phyloP scores from a whole-genome alignment of 2,329 filamentous ascomycete species.

The Trichoderma polysporum region DNA sequence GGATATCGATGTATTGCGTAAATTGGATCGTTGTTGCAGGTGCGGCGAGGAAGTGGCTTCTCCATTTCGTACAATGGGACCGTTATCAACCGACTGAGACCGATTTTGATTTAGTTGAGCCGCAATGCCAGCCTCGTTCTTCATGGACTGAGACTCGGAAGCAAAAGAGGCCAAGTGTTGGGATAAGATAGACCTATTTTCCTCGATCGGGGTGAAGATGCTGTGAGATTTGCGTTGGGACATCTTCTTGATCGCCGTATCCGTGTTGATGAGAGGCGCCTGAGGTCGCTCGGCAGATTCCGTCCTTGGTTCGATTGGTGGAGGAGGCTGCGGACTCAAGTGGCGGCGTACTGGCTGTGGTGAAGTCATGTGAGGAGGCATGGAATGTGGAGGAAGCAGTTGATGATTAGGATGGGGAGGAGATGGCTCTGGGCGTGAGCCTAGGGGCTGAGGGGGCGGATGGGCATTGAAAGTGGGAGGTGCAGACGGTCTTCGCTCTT shows the following conservation, averaged over 20 bases:
- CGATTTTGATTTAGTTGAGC: slow-evolving; percentile 47
- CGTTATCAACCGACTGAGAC: slow-evolving; percentile 65
- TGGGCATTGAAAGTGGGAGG: slow-evolving; percentile 65
- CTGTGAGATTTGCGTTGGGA: slow-evolving; percentile 81
- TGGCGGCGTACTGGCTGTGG: slow-evolving; percentile 43
- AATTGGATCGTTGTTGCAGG: slow-evolving; percentile 49
- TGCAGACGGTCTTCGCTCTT: slow-evolving; percentile 73
- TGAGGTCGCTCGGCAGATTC: slow-evolving; percentile 50
- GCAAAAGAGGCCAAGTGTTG: slow-evolving; percentile 74
- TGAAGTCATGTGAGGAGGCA: slow-evolving; percentile 52
- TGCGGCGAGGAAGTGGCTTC: slow-evolving; percentile 58
- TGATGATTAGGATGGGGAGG: slow-evolving; percentile 59
- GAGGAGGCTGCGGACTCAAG: slow-evolving; percentile 52
- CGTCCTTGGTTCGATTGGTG: slow-evolving; percentile 50
- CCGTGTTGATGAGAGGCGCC: slow-evolving; percentile 51
- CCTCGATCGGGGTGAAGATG: slow-evolving; percentile 97
- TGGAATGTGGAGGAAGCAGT: slow-evolving; percentile 47
- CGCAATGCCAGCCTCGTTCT: slow-evolving; percentile 38
- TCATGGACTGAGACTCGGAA: slow-evolving; percentile 47
- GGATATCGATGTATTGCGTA: slow-evolving; percentile 54
- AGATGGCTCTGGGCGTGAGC: slow-evolving; percentile 55
- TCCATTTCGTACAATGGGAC: slow-evolving; percentile 52
- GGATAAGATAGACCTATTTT: slow-evolving; percentile 82
- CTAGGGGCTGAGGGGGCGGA: slow-evolving; percentile 49
- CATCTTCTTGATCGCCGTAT: slow-evolving; percentile 57